Conservation (phyloP, 345 rosid genomes). For the Linum trigynum region DNA sequence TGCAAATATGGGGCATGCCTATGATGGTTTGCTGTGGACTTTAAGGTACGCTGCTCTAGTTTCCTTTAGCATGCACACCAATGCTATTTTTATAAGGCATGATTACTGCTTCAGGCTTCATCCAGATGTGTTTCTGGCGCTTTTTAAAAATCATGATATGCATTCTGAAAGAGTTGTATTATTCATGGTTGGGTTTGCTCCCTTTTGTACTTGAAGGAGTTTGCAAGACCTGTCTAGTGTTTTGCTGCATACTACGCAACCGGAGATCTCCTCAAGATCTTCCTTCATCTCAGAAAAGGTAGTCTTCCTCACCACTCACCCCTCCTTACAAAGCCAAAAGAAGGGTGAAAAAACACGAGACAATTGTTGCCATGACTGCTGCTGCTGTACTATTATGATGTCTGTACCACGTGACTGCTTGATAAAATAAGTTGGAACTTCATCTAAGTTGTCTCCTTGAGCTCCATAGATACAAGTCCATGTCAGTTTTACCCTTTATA, state of each 20-base stretch:
- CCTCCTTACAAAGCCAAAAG: not conserved
- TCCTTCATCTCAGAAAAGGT: conserved; percentile 35
- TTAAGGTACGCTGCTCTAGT: conserved; percentile 46
- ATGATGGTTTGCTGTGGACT: conserved; percentile 86
- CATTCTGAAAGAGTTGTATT: not conserved
- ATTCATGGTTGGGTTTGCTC: conserved; percentile 9
- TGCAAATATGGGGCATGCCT: conserved; percentile 58
- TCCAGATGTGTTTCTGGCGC: not conserved
- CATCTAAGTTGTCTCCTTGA: not conserved
- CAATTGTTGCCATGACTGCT: not conserved
- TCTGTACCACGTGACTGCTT: not conserved
- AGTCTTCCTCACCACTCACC: not conserved
- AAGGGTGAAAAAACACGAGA: not conserved
- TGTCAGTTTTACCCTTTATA: not conserved
- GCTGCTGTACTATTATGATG: not conserved
- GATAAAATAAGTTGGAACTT: not conserved
- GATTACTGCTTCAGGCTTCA: not conserved
- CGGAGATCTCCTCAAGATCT: conserved; percentile 28
- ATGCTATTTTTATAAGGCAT: not conserved
- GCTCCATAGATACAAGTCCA: not conserved
- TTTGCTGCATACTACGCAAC: conserved; percentile 30
- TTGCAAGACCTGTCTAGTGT: conserved; percentile 57
- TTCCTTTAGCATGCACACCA: not conserved
- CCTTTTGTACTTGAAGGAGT: conserved; percentile 49
- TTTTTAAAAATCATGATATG: not conserved